Percentiles rank a stretch among this genome's conserved stretches.
Conservation (phyloP, 305 asterid genomes). For the Fraxinus latifolia region DNA sequence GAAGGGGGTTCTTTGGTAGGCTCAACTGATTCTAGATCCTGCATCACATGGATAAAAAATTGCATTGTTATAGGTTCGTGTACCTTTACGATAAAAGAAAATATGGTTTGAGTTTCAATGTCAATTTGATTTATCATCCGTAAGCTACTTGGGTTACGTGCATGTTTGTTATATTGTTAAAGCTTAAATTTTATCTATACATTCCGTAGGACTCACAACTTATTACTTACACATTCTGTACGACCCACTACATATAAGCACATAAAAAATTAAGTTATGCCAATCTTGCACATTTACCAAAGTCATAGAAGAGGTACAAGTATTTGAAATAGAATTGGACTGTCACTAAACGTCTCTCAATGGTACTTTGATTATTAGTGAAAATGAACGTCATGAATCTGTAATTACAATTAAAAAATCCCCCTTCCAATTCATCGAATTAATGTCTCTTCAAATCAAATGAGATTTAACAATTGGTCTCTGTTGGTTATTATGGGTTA, state of each 20-base stretch:
- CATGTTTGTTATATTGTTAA: background rate
- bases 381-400: background rate
- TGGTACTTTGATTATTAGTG: background rate
- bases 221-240: background rate
- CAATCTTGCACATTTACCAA: background rate
- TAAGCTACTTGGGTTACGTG: background rate
- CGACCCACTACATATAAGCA: background rate
- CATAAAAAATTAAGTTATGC: background rate
- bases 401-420: background rate
- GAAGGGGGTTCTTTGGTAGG: background rate
- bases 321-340: background rate
- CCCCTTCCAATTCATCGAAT: background rate
- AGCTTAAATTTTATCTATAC: background rate
- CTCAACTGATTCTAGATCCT: background rate
- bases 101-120: background rate
- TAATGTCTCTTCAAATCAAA: background rate
- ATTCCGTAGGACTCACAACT: background rate
- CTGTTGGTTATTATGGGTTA: background rate
- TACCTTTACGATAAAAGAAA: background rate
- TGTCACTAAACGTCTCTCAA: background rate
- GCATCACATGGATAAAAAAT: background rate
- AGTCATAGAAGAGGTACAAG: background rate
- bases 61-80: background rate
- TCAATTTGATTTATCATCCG: background rate
- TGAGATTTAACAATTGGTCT: background rate